phyloP scores from a whole-genome alignment of 192 early-diverging fungal genomes.

The Glomus cerebriforme region DNA sequence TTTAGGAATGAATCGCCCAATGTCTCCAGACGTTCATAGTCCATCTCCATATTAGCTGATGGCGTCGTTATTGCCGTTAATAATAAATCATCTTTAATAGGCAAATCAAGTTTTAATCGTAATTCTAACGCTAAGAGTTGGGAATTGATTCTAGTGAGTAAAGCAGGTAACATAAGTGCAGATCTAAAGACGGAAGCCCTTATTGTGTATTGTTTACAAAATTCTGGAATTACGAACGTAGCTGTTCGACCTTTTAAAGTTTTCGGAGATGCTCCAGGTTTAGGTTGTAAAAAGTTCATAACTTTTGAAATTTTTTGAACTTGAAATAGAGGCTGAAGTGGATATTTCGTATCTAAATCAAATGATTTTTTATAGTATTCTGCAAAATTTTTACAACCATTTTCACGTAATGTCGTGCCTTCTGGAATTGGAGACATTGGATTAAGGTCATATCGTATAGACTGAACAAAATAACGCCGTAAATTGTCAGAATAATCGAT shows the following conservation, averaged over 20 bases:
- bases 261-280: constrained; percentile 26
- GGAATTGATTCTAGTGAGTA: constrained; percentile 62
- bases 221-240: constrained; percentile 42
- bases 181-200: constrained; percentile 47
- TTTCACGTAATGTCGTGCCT: constrained; percentile 34
- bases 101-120: constrained; percentile 41
- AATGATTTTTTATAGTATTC: constrained; percentile 47
- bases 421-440: constrained; percentile 35
- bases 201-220: constrained; percentile 39
- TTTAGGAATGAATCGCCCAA: constrained; percentile 92
- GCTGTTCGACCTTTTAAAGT: constrained; percentile 34
- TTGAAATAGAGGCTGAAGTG: constrained; percentile 43
- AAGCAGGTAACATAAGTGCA: constrained; percentile 59
- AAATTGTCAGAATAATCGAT: constrained; percentile 44
- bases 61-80: constrained; percentile 76
- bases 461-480: constrained; percentile 49
- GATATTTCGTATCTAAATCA: neutral
- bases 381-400: constrained; percentile 38
- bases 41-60: constrained; percentile 62
- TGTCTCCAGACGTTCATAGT: constrained; percentile 89
- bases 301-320: constrained; percentile 43
- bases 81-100: constrained; percentile 45
- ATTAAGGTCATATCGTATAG: constrained; percentile 35
- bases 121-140: constrained; percentile 54
- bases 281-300: constrained; percentile 49